Evolutionary conservation across 306 rosid species (phyloP).

Genomic region (Prunus mira): DNA sequence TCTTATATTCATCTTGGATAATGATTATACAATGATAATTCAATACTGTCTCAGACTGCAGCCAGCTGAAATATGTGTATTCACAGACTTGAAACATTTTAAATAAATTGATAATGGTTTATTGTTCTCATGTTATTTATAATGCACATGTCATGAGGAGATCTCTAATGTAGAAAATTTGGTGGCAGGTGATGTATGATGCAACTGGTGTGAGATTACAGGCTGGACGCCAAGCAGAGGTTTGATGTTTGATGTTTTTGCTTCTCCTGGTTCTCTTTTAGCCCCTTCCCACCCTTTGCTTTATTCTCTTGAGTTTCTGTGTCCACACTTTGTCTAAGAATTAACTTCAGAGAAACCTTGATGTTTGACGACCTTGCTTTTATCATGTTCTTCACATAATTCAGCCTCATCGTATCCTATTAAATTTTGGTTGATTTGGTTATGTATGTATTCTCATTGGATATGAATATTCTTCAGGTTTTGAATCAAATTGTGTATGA

Average conservation of each 20-base stretch:
- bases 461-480: constrained; percentile 39
- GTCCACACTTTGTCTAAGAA: constrained; percentile 6
- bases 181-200: constrained; percentile 96
- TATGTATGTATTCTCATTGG: constrained; percentile 9
- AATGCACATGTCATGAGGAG: constrained; percentile 1
- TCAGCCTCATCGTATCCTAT: neutral
- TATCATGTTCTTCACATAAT: neutral
- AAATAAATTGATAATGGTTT: neutral
- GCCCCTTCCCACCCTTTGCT: constrained; percentile 2
- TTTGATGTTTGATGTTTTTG: constrained; percentile 31
- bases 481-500: constrained; percentile 92
- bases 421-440: constrained; percentile 11
- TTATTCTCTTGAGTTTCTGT: constrained; percentile 1
- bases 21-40: neutral
- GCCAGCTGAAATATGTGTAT: constrained; percentile 3
- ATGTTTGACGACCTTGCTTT: constrained; percentile 2
- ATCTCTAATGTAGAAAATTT: constrained; percentile 39
- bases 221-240: constrained; percentile 99
- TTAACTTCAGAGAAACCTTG: constrained; percentile 14
- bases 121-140: constrained; percentile 13
- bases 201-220: constrained; percentile 98
- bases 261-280: constrained; percentile 6
- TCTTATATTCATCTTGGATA: neutral
- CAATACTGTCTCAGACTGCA: neutral
- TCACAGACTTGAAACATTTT: neutral